Conservation (phyloP, 2,329 filamentous ascomycete genomes). For the Phialophora macrospora region DNA sequence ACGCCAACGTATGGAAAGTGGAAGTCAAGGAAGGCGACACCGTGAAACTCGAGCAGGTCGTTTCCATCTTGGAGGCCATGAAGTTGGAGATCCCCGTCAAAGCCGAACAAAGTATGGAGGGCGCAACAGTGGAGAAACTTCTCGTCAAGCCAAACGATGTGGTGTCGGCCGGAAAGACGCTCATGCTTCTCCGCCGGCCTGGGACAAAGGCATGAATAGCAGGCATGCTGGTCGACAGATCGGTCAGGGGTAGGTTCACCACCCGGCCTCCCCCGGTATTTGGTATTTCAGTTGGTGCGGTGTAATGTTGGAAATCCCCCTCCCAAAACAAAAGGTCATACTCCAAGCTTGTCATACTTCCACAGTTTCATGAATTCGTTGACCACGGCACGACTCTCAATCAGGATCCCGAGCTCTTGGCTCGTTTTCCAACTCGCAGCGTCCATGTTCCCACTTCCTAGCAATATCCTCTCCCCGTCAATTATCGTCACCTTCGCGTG, state of each 20-base stretch:
- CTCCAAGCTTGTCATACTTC: constrained; percentile 21
- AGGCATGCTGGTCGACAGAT: not conserved
- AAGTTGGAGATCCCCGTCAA: constrained; percentile 61
- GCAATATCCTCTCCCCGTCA: constrained; percentile 68
- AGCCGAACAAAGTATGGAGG: constrained; percentile 41
- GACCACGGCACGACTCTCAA: constrained; percentile 53
- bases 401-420: constrained; percentile 75
- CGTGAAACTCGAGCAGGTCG: constrained; percentile 50
- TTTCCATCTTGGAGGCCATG: constrained; percentile 61
- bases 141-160: constrained; percentile 49
- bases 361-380: constrained; percentile 39
- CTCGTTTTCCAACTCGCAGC: constrained; percentile 85
- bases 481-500: constrained; percentile 80
- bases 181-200: constrained; percentile 38
- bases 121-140: constrained; percentile 47
- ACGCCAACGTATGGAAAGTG: constrained; percentile 61
- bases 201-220: not conserved
- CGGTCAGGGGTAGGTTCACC: too few relatives aligned
- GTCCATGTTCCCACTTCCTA: constrained; percentile 85
- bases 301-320: not conserved
- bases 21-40: constrained; percentile 50
- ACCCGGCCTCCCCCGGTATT: not conserved
- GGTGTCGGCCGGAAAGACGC: constrained; percentile 45
- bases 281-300: not conserved
- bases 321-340: not conserved